These are phyloP conservation scores for Leccinellum luteum DNA, from an alignment of 768 basidiomycete species.

Conservation along the genomic window DNA sequence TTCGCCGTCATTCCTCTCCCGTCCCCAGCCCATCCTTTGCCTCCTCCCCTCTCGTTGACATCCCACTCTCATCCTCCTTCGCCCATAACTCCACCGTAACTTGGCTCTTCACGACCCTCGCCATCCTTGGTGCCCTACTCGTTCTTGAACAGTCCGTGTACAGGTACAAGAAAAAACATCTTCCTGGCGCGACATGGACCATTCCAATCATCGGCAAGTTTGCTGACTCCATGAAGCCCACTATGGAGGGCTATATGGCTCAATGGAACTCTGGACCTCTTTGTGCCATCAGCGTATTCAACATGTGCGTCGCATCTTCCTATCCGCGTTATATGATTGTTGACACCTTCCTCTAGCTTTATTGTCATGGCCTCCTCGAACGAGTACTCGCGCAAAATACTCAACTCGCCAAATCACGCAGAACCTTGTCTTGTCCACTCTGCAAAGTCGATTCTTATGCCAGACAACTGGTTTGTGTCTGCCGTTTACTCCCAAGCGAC, in stretches of 20 bases:
- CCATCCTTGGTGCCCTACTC: constrained; percentile 71
- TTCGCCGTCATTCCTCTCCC: constrained; percentile 33
- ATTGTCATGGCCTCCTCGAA: constrained; percentile 98
- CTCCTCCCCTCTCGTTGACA: constrained; percentile 36
- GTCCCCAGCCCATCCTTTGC: constrained; percentile 45
- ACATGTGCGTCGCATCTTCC: constrained; percentile 64
- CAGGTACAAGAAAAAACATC: constrained; percentile 80
- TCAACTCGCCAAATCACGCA: constrained; percentile 90
- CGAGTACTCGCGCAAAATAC: constrained; percentile 89
- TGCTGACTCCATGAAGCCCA: constrained; percentile 86
- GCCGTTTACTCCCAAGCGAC: background rate
- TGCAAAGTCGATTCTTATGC: constrained; percentile 79
- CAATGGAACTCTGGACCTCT: constrained; percentile 92
- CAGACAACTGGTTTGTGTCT: constrained; percentile 77
- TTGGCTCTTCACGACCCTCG: constrained; percentile 70
- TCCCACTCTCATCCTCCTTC: constrained; percentile 50
- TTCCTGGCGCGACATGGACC: constrained; percentile 89
- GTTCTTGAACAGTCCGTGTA: constrained; percentile 87
- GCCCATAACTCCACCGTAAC: constrained; percentile 25
- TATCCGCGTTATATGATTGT: background rate
- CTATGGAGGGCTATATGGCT: constrained; percentile 86
- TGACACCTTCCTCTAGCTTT: constrained; percentile 57
- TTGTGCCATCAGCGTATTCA: constrained; percentile 92
- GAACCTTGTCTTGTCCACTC: constrained; percentile 94
- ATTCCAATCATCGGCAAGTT: constrained; percentile 99